Evolutionary conservation across 768 basidiomycete genomes (phyloP).

Genomic region (Kwoniella dejecticola): DNA sequence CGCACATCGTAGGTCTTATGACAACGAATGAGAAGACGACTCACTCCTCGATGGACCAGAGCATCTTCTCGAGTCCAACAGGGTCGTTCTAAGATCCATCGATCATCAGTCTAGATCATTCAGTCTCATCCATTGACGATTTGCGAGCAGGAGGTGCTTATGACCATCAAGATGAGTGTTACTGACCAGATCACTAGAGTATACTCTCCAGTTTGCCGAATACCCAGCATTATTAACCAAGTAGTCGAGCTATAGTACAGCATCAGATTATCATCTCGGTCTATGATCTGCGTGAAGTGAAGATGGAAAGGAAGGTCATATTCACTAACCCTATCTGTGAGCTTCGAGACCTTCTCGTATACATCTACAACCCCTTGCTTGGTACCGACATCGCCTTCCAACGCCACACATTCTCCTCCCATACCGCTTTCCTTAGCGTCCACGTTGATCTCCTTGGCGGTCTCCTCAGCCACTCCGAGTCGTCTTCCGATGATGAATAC

Average conservation of each 20-base stretch:
- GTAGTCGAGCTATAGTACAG: slow-evolving; percentile 32
- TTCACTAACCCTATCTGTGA: slow-evolving; percentile 35
- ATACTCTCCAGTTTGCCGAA: slow-evolving; percentile 37
- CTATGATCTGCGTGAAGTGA: no score
- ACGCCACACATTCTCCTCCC: slow-evolving; percentile 37
- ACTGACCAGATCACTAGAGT: slow-evolving; percentile 1
- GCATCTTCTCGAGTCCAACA: slow-evolving; percentile 37
- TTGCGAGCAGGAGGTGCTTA: no score
- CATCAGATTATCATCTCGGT: neutral
- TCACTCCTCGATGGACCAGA: slow-evolving; percentile 48
- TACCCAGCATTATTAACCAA: slow-evolving; percentile 52
- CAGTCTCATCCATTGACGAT: no score
- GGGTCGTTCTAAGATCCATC: slow-evolving; percentile 25
- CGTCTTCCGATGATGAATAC: slow-evolving; percentile 51
- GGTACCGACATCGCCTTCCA: slow-evolving; percentile 47
- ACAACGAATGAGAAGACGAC: slow-evolving; percentile 13
- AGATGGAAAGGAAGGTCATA: no score
- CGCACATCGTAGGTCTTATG: no score
- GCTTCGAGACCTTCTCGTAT: slow-evolving; percentile 29
- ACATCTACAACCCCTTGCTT: slow-evolving; percentile 44
- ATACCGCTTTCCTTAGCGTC: slow-evolving; percentile 25
- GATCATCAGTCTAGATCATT: neutral
- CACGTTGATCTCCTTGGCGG: slow-evolving; percentile 46
- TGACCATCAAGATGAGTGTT: no score
- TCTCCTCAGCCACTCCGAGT: slow-evolving; percentile 36